Conservation (phyloP, 2,329 filamentous ascomycete genomes). For the Penicillium sp. region DNA sequence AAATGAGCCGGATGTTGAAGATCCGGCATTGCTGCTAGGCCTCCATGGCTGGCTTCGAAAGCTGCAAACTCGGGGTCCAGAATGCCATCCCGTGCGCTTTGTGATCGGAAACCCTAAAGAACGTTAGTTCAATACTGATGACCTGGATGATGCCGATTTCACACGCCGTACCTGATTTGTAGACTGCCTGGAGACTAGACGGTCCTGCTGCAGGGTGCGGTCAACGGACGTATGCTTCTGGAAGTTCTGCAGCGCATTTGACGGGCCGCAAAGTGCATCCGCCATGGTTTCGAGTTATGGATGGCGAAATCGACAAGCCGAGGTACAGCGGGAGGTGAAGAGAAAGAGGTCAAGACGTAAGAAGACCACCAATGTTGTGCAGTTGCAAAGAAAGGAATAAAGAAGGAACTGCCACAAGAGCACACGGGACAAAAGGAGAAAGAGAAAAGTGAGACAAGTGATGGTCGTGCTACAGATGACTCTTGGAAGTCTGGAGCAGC, state of each 20-base stretch:
- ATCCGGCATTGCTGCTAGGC: conserved; percentile 30
- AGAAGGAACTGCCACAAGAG: background rate
- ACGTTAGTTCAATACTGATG: conserved; percentile 9
- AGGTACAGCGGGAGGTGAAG: too few relatives aligned
- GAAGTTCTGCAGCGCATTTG: conserved; percentile 68
- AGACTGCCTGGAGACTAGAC: conserved; percentile 50
- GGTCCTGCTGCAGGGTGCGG: conserved; percentile 67
- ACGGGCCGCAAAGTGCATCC: conserved; percentile 66
- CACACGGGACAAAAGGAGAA: background rate
- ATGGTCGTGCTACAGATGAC: conserved; percentile 1
- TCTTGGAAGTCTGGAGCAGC: background rate
- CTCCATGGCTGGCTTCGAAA: conserved; percentile 49
- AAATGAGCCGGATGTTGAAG: conserved; percentile 33
- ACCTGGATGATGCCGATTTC: background rate
- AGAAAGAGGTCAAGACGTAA: too few relatives aligned
- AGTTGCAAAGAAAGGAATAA: background rate
- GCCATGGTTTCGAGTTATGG: conserved; percentile 46
- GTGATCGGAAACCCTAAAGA: conserved; percentile 57
- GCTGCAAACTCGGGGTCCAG: conserved; percentile 64
- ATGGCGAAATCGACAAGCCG: background rate
- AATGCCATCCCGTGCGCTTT: conserved; percentile 47
- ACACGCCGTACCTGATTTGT: conserved; percentile 47
- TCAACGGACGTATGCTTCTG: conserved; percentile 64
- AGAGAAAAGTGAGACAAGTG: background rate
- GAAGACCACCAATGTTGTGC: background rate